Conservation (phyloP, 2,329 filamentous ascomycete species). For the Venturia nashicola region DNA sequence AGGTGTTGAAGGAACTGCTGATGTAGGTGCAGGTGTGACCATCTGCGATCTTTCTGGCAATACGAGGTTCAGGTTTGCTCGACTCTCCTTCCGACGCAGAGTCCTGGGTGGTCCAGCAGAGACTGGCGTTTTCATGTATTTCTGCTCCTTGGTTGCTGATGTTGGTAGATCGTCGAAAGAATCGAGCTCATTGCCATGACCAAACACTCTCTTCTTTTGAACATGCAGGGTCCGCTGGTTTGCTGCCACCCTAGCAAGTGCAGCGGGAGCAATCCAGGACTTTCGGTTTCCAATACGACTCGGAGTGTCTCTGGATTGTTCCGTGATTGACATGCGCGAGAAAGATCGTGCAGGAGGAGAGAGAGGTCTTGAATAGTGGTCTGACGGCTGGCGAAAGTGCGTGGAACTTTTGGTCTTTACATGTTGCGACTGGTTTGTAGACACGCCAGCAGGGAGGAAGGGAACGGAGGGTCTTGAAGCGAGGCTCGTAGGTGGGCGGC, state of each 20-base stretch:
- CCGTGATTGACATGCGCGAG: slow-evolving; percentile 30
- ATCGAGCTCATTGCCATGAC: slow-evolving; percentile 85
- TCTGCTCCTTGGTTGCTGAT: slow-evolving; percentile 67
- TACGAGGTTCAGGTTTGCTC: slow-evolving; percentile 3
- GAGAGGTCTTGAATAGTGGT: slow-evolving; percentile 27
- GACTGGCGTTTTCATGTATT: slow-evolving; percentile 68
- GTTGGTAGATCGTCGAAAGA: slow-evolving; percentile 91
- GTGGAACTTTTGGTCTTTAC: slow-evolving; percentile 58
- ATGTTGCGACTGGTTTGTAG: slow-evolving; percentile 67
- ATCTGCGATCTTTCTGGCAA: slow-evolving; percentile 15
- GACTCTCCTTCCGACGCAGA: slow-evolving; percentile 7
- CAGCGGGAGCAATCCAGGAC: slow-evolving; percentile 36
- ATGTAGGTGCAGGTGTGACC: slow-evolving; percentile 34
- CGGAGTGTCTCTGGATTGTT: slow-evolving; percentile 35
- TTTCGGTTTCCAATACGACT: slow-evolving; percentile 30
- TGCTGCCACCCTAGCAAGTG: slow-evolving; percentile 38
- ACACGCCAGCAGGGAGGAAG: slow-evolving; percentile 67
- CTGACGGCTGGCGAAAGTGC: slow-evolving; percentile 48
- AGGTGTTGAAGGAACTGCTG: slow-evolving; percentile 21
- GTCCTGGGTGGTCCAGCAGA: slow-evolving; percentile 49
- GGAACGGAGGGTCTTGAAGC: slow-evolving; percentile 55
- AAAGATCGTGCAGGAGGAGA: slow-evolving; percentile 34
- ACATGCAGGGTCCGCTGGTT: slow-evolving; percentile 50
- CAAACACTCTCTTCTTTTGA: slow-evolving; percentile 63
- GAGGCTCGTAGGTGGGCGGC: slow-evolving; percentile 45